These are phyloP conservation scores for Acer negundo DNA, from an alignment of 345 rosid genomes.

Conservation along the genomic window DNA sequence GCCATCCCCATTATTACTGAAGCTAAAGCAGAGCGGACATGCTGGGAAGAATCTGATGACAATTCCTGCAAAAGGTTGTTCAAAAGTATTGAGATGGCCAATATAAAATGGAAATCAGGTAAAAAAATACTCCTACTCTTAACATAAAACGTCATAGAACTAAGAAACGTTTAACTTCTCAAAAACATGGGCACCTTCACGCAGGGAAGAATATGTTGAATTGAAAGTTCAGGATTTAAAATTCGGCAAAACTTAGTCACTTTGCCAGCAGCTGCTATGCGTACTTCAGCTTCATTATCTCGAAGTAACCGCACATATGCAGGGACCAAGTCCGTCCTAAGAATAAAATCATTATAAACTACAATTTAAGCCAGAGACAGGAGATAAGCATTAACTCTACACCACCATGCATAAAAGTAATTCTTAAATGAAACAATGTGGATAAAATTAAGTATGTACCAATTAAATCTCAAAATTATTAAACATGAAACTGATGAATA, in stretches of 20 bases:
- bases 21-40: slow-evolving; percentile 97
- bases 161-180: slow-evolving; percentile 6
- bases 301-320: slow-evolving; percentile 93
- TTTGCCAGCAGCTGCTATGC: slow-evolving; percentile 98
- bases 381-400: background rate
- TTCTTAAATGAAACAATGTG: background rate
- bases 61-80: slow-evolving; percentile 57
- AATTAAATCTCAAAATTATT: background rate
- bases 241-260: slow-evolving; percentile 92
- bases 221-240: slow-evolving; percentile 82
- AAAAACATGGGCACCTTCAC: slow-evolving; percentile 60
- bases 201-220: slow-evolving; percentile 83
- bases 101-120: slow-evolving; percentile 3
- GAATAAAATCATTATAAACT: slow-evolving; percentile 15
- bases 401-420: background rate
- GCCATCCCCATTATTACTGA: slow-evolving; percentile 99
- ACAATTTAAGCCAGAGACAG: background rate
- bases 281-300: slow-evolving; percentile 98
- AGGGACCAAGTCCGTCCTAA: slow-evolving; percentile 83
- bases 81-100: slow-evolving; percentile 17
- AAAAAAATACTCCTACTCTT: background rate
- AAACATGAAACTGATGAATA: too few species aligned
- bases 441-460: background rate
- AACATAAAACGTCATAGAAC: slow-evolving; percentile 7
- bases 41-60: slow-evolving; percentile 96